A percentile compares a stretch with the other conserved stretches of the same genome.
phyloP scores from a whole-genome alignment of 805 yeast species.

The Wickerhamiella shivajii region DNA sequence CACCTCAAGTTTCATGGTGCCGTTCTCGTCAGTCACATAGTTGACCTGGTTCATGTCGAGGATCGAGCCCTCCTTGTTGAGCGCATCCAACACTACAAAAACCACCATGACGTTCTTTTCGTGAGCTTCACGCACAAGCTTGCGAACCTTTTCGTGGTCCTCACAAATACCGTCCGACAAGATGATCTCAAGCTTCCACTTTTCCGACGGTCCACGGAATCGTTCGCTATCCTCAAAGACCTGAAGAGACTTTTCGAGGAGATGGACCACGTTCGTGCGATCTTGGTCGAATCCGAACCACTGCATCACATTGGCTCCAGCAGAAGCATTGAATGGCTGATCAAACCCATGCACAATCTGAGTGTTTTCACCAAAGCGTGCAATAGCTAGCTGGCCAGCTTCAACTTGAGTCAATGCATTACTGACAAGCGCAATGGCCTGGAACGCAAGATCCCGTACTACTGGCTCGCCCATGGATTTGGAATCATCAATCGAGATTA shows the following conservation, averaged over 20 bases:
- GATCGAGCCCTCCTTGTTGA: constrained; percentile 53
- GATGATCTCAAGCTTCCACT: constrained; percentile 89
- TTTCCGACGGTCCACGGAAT: constrained; percentile 29
- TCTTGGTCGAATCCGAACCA: constrained; percentile 86
- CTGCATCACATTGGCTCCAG: constrained; percentile 73
- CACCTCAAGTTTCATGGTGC: constrained; percentile 60
- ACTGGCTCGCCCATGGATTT: constrained; percentile 93
- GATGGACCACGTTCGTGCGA: constrained; percentile 64
- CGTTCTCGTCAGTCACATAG: constrained; percentile 49
- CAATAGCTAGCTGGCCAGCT: constrained; percentile 82
- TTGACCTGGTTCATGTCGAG: constrained; percentile 89
- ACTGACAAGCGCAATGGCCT: constrained; percentile 83
- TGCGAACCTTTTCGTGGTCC: constrained; percentile 69
- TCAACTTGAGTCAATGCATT: constrained; percentile 89
- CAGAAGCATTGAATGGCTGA: constrained; percentile 64
- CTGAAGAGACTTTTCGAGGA: constrained; percentile 56
- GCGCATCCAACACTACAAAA: constrained; percentile 85
- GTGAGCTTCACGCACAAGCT: constrained; percentile 79
- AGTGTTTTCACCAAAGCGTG: constrained; percentile 75
- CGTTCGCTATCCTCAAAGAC: constrained; percentile 50
- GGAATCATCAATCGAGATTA: constrained; percentile 96
- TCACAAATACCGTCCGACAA: constrained; percentile 96
- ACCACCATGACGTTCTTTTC: constrained; percentile 90
- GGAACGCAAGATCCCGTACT: constrained; percentile 83
- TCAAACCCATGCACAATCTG: constrained; percentile 82